Percentiles rank a stretch among this genome's conserved stretches.
phyloP scores from a whole-genome alignment of 164 flowering plant species.

The Umbilicus rupestris region DNA sequence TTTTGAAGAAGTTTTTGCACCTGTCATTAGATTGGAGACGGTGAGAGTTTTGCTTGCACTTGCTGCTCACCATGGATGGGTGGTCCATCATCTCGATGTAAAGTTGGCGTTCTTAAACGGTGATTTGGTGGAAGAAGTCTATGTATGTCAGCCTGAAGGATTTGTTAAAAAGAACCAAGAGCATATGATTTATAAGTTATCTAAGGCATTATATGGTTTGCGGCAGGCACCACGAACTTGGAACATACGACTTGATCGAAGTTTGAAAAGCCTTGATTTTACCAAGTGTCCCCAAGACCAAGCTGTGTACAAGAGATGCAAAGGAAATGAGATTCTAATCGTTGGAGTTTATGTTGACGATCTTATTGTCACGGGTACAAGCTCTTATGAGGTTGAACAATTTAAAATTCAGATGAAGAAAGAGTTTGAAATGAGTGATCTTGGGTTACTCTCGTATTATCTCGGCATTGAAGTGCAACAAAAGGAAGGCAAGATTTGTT shows the following conservation, averaged over 20 bases:
- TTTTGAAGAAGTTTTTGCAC: conserved; percentile 1
- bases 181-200: background rate
- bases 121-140: background rate
- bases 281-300: background rate
- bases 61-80: background rate
- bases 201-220: background rate
- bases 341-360: conserved; percentile 5
- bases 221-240: conserved; percentile 2
- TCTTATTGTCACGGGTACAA: background rate
- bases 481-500: too few species aligned
- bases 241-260: background rate
- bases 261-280: background rate
- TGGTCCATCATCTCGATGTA: background rate
- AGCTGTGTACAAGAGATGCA: background rate
- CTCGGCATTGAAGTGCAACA: too few species aligned
- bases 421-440: conserved; percentile 1
- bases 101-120: background rate
- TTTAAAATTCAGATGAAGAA: background rate
- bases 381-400: background rate
- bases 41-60: background rate
- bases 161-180: background rate
- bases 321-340: background rate
- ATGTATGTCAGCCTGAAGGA: background rate
- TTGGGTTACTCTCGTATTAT: background rate
- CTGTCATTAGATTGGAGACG: background rate